Evolutionary conservation across 768 basidiomycete species (phyloP), one percentile per base, ranked within the genome.

Genomic region (Lentinus tigrinus): DNA sequence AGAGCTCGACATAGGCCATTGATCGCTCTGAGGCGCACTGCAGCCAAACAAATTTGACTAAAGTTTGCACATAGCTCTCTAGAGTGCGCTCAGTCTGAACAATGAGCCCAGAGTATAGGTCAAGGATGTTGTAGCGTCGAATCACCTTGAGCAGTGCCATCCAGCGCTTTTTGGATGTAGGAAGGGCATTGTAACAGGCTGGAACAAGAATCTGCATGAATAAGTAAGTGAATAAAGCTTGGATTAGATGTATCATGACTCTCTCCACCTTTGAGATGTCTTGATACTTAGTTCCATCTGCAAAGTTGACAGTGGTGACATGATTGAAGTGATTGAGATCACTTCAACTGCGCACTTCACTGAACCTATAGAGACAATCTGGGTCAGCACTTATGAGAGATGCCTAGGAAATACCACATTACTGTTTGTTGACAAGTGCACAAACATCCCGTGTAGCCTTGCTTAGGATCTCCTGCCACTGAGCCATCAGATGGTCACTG

Each of bases 401-500:
- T 9, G 23, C 28, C 27, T 2, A 7, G 21, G 40, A 3, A 8
- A n/a, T 1, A 17, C 40, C 8, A 2, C 13, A 43, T 47, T 47
- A 54, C 53, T 47, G 44, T 7, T 17, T 34, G 17, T 54, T 54
- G 10, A 54, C 19, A 4, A 46, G 16, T 11, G 36, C 5, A 2
- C 6, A 23, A 23, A 2, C n/a, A 2, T 10, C n/a, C 37, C 44
- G 31, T 16, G 43, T 31, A 3, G 26, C 9, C 7, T 23, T 21
- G 14, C 17, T 9, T 4, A 47, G 34, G 16, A 38, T 38, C 9
- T 4, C 11, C 37, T 54, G 53, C 14, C 44, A 47, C 17, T 54
- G 26, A 5, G 43, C 43, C 8, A 50, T 62, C 16, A 62, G 49
- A 23, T 64, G 63, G 43, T 58, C 38, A 4, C 53, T 49, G 31